phyloP scores from a whole-genome alignment of 768 basidiomycete genomes.

The Fistulinella prunicolor region DNA sequence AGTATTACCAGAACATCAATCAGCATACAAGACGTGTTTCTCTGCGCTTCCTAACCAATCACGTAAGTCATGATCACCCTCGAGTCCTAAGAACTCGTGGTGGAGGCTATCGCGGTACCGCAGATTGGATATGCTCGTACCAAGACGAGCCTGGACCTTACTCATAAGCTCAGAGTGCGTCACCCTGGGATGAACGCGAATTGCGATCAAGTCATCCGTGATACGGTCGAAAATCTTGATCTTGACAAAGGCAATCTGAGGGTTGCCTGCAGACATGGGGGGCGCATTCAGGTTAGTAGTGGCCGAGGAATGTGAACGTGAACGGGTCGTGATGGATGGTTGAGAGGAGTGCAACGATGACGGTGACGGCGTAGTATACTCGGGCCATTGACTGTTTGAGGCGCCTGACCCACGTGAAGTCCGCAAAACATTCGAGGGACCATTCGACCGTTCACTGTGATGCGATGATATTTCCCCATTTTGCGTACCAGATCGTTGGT shows the following conservation, averaged over 20 bases:
- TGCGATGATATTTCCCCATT: constrained; percentile 31
- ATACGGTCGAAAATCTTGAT: constrained; percentile 96
- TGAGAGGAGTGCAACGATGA: constrained; percentile 51
- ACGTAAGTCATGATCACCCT: constrained; percentile 60
- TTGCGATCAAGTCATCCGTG: constrained; percentile 94
- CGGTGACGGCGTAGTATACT: constrained; percentile 39
- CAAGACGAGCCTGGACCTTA: constrained; percentile 87
- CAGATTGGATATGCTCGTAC: constrained; percentile 64
- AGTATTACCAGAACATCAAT: constrained; percentile 36
- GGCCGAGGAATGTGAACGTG: constrained; percentile 57
- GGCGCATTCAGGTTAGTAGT: constrained; percentile 56
- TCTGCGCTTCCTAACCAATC: constrained; percentile 77
- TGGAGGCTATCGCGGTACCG: constrained; percentile 73
- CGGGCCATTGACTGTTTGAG: constrained; percentile 29
- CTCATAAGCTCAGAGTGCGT: constrained; percentile 83
- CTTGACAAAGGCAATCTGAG: constrained; percentile 89
- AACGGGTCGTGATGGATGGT: constrained; percentile 50
- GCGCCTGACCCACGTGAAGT: constrained; percentile 30
- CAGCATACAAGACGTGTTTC: constrained; percentile 81
- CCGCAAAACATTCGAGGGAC: constrained; percentile 18
- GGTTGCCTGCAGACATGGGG: constrained; percentile 72
- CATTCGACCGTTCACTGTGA: constrained; percentile 32
- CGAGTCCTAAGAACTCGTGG: constrained; percentile 61
- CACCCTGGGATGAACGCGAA: constrained; percentile 92
- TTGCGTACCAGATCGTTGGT: constrained; percentile 48